These are phyloP conservation scores for Musa balbisiana DNA, from an alignment of 202 grass and related monocot species.

Conservation along the genomic window DNA sequence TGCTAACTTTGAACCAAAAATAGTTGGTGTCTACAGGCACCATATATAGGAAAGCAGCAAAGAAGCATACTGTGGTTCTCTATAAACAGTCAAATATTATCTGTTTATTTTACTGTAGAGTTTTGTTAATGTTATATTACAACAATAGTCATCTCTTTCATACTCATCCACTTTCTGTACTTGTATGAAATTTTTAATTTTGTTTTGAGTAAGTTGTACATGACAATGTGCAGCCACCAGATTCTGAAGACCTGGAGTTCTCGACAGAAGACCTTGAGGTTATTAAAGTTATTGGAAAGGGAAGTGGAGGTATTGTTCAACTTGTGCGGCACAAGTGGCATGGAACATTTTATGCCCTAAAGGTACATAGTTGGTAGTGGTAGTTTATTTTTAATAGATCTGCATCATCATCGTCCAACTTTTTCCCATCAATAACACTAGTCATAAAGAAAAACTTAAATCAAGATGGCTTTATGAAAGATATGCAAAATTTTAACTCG, in stretches of 20 bases:
- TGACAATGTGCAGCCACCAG: slow-evolving; percentile 36
- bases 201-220: background rate
- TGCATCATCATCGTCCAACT: background rate
- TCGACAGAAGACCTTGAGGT: slow-evolving; percentile 85
- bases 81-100: no score
- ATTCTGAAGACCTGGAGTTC: slow-evolving; percentile 75
- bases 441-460: background rate
- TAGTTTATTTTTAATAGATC: background rate
- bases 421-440: background rate
- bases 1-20: background rate
- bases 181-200: background rate
- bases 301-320: slow-evolving; percentile 88
- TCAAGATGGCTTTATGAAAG: background rate
- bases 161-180: background rate
- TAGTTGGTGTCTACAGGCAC: background rate
- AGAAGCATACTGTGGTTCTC: background rate
- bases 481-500: background rate
- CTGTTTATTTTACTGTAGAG: no score
- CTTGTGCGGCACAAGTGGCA: slow-evolving; percentile 89
- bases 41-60: background rate
- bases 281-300: slow-evolving; percentile 97
- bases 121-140: no score
- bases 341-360: slow-evolving; percentile 72
- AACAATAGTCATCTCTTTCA: background rate
- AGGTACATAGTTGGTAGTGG: slow-evolving; percentile 33